phyloP scores from a whole-genome alignment of 2,329 filamentous ascomycete species.

The Geosmithia morbida region DNA sequence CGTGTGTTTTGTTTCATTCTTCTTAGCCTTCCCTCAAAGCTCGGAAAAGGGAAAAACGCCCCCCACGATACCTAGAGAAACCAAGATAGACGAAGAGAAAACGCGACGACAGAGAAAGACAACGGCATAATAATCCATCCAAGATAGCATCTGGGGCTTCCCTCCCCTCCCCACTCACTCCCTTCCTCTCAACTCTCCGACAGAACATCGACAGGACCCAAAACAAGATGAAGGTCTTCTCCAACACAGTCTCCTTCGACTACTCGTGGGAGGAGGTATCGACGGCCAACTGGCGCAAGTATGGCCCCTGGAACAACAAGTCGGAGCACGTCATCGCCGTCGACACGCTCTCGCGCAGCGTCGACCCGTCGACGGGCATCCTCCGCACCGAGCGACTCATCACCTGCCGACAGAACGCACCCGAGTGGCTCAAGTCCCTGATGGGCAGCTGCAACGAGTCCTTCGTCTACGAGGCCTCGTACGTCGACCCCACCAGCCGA shows the following conservation, averaged over 20 bases:
- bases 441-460: constrained; percentile 66
- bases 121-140: too few species aligned
- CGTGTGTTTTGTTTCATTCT: too few species aligned
- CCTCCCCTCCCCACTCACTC: neutral
- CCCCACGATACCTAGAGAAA: neutral
- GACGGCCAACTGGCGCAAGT: constrained; percentile 96
- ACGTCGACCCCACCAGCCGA: constrained; percentile 71
- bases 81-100: neutral
- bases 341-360: constrained; percentile 67
- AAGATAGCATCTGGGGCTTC: neutral
- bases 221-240: constrained; percentile 92
- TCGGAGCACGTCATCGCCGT: constrained; percentile 94
- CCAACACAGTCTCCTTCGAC: constrained; percentile 77
- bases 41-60: neutral
- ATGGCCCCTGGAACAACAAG: constrained; percentile 98
- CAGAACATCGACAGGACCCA: too few species aligned
- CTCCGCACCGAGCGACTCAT: constrained; percentile 48
- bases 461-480: constrained; percentile 89
- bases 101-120: constrained; percentile 1
- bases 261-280: constrained; percentile 99
- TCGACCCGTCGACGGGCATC: constrained; percentile 42
- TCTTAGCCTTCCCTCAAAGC: too few species aligned
- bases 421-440: constrained; percentile 67
- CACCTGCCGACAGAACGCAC: constrained; percentile 48
- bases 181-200: too few species aligned